Evolutionary conservation across 352 stramenopile genomes (phyloP).

Genomic region (Phytopythium sindhum): DNA sequence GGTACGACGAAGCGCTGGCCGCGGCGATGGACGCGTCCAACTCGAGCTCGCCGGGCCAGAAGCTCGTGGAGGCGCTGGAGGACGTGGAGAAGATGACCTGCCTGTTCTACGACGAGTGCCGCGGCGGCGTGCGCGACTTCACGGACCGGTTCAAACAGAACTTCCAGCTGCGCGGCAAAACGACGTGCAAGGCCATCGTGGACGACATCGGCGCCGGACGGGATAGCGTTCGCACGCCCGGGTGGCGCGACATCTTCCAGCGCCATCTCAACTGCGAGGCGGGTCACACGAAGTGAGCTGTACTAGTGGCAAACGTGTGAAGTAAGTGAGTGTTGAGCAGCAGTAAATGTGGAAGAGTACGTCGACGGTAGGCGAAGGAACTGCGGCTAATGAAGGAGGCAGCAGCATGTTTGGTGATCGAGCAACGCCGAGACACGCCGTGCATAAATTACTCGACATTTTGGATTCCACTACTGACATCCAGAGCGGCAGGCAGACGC

Average conservation of each 20-base stretch:
- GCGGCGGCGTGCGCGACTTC: conserved; percentile 62
- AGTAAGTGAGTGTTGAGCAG: conserved; percentile 4
- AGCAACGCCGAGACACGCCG: neutral
- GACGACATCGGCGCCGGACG: conserved; percentile 48
- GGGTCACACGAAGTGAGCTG: neutral
- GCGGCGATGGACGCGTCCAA: conserved; percentile 38
- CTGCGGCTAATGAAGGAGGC: neutral
- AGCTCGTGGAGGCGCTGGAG: conserved; percentile 39
- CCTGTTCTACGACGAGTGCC: conserved; percentile 85
- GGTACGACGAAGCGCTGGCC: conserved; percentile 54
- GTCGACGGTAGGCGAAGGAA: neutral
- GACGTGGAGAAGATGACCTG: conserved; percentile 90
- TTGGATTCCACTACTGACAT: neutral
- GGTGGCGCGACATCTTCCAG: conserved; percentile 72
- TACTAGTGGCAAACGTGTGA: neutral
- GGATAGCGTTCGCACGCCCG: conserved; percentile 59
- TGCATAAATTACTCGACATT: conserved; percentile 9
- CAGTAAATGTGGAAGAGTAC: conserved; percentile 1
- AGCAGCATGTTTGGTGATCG: neutral
- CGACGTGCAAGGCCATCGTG: conserved; percentile 63
- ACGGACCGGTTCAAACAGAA: conserved; percentile 58
- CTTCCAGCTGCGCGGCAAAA: conserved; percentile 56
- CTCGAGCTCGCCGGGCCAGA: conserved; percentile 15
- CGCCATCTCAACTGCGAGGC: conserved; percentile 56
- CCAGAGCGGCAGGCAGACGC: neutral